These are phyloP conservation scores for Zygosaccharomyces rouxii DNA, from an alignment of 805 yeast genomes.

Conservation along the genomic window DNA sequence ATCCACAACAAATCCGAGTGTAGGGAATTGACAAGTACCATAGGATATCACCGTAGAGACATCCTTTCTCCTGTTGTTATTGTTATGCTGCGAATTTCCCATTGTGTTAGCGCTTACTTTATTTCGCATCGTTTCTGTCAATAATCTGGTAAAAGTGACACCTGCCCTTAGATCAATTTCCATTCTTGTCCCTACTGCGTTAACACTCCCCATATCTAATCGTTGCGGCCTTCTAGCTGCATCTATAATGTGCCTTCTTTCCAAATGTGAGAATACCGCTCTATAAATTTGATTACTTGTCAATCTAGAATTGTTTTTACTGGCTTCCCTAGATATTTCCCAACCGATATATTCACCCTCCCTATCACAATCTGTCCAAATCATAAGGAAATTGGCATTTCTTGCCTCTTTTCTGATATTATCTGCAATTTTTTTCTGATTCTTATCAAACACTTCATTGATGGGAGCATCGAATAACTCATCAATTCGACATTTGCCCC, in stretches of 20 bases:
- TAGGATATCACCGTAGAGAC: slow-evolving; percentile 49
- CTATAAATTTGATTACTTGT: slow-evolving; percentile 53
- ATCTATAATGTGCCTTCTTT: slow-evolving; percentile 59
- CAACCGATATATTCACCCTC: slow-evolving; percentile 93
- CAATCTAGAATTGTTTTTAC: slow-evolving; percentile 39
- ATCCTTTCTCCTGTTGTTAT: slow-evolving; percentile 16
- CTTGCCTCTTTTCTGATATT: slow-evolving; percentile 69
- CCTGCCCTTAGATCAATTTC: slow-evolving; percentile 91
- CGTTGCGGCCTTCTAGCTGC: slow-evolving; percentile 70
- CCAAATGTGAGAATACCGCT: slow-evolving; percentile 85
- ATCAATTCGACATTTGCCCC: slow-evolving; percentile 65
- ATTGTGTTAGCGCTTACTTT: slow-evolving; percentile 19
- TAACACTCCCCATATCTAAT: slow-evolving; percentile 64
- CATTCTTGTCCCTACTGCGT: slow-evolving; percentile 80
- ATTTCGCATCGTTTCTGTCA: slow-evolving; percentile 46
- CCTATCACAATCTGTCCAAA: slow-evolving; percentile 98
- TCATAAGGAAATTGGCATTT: slow-evolving; percentile 60
- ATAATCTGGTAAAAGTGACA: slow-evolving; percentile 76
- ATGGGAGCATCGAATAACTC: slow-evolving; percentile 70
- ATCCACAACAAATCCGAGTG: slow-evolving; percentile 93
- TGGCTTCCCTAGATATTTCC: slow-evolving; percentile 73
- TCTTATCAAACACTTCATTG: slow-evolving; percentile 39
- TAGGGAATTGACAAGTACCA: slow-evolving; percentile 95
- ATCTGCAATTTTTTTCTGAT: slow-evolving; percentile 46
- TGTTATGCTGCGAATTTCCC: slow-evolving; percentile 1